phyloP scores from a whole-genome alignment of 2,329 filamentous ascomycete species.

The Boeremia lycopersici region DNA sequence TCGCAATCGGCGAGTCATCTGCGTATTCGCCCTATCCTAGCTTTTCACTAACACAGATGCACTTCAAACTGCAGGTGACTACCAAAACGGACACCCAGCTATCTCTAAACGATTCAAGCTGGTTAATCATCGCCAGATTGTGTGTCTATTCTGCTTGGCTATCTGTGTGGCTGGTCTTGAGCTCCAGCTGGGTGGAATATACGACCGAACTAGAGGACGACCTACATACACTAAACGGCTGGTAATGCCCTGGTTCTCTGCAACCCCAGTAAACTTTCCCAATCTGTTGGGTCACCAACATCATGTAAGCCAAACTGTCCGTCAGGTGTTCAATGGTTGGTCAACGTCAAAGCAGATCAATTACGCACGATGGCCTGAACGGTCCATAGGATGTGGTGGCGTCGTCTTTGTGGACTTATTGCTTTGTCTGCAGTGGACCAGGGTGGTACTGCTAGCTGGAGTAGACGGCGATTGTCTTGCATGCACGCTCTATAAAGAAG shows the following conservation, averaged over 20 bases:
- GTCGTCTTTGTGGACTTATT: not conserved
- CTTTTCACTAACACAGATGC: not conserved
- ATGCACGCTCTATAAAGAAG: conserved; percentile 9
- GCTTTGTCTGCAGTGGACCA: conserved; percentile 3
- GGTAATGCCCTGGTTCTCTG: not conserved
- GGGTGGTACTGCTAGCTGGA: not conserved
- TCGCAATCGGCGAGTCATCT: conserved; percentile 11
- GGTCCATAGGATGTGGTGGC: not conserved
- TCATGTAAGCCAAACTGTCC: not conserved
- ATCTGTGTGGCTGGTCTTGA: not conserved
- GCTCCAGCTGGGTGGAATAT: not conserved
- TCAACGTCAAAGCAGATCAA: not conserved
- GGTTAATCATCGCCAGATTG: not conserved
- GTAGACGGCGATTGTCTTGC: not conserved
- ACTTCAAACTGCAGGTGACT: not conserved
- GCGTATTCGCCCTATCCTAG: conserved; percentile 8
- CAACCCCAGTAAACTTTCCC: not conserved
- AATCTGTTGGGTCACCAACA: not conserved
- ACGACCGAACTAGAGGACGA: not conserved
- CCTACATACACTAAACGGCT: not conserved
- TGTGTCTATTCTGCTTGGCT: not conserved
- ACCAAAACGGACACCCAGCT: not conserved
- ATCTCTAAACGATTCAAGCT: not conserved
- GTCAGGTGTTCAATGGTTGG: not conserved
- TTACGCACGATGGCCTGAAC: not conserved